These are phyloP conservation scores for Dioszegia crocea DNA, from an alignment of 768 basidiomycete genomes.

Conservation along the genomic window DNA sequence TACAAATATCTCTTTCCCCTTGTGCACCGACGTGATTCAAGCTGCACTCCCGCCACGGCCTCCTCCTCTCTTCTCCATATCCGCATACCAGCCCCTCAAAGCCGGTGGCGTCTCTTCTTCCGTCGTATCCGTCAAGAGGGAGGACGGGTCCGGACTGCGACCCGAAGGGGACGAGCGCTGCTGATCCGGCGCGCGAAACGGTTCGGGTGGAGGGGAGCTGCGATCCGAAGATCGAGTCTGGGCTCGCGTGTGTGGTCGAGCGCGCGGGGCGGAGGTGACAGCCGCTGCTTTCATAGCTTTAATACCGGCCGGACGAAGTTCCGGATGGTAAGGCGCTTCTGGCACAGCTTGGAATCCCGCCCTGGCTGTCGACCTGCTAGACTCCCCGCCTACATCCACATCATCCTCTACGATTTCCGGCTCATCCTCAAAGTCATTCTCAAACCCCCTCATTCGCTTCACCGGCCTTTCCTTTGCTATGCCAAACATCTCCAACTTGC, in stretches of 20 bases:
- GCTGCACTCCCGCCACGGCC: no score
- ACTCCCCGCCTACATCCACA: not conserved
- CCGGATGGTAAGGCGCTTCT: conserved; percentile 33
- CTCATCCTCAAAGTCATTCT: conserved; percentile 31
- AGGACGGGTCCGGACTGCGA: not conserved
- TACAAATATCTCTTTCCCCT: no score
- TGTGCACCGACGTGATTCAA: no score
- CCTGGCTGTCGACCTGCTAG: not conserved
- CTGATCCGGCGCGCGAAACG: no score
- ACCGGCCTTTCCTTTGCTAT: conserved; percentile 21
- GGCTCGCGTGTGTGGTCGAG: not conserved
- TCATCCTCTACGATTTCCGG: conserved; percentile 20
- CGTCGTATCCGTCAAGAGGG: conserved; percentile 3
- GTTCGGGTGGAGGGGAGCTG: not conserved
- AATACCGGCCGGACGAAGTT: conserved; percentile 29
- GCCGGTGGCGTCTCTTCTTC: not conserved
- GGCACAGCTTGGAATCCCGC: conserved; percentile 19
- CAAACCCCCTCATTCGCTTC: conserved; percentile 13
- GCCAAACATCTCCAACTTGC: conserved; percentile 32
- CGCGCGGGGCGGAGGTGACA: not conserved
- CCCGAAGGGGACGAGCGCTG: not conserved
- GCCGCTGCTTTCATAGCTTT: conserved; percentile 16
- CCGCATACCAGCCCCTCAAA: not conserved
- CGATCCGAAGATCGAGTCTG: not conserved
- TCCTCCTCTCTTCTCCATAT: no score